Base-by-base conservation (phyloP, 192 early-diverging fungal species). In the Linnemannia schmuckeri region DNA sequence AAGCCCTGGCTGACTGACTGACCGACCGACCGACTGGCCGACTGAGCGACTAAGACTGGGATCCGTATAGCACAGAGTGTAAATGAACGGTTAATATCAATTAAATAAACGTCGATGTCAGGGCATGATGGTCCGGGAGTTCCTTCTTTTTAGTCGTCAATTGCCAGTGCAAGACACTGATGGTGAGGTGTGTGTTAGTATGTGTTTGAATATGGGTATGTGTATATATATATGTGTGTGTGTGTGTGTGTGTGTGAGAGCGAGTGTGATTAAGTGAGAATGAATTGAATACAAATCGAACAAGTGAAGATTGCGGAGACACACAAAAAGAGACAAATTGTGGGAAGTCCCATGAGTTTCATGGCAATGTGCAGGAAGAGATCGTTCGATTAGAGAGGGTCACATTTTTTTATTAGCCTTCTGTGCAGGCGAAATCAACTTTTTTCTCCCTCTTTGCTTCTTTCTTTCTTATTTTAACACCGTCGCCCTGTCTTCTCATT, bases 401-500 rank as follows among this genome's bases (percentile, higher is more conserved):
- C 2, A 27, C 13, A 4, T 33, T 33, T 66, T 66, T 27, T 66
- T 30, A 66, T 30, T 66, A 66, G 27, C 10, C 61, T 33, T 15
- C 30, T 66, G 24, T 66, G 61, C 61, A 66, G 61, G 61, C 61
- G 57, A 66, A 66, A 33, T 66, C 61, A 66, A 55, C 44, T 47
- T 74, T 72, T 42, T 30, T 47, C 72, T 42, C 72, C 41, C n/a
- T 68, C 41, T 63, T 41, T n/a, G 37, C n/a, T 49, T 49, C 27
- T 47, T 33, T 49, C 46, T 78, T 77, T 70, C 68, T 33, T 44
- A 66, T 40, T 70, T 70, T 38, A 35, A 6, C 24, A 33, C 76
- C 54, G n/a, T 42, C 76, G 35, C 10, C 76, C 40, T 40, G 27
- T n/a, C 20, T 77, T 68, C 61, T 8, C 61, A 2, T 37, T 22